These are phyloP conservation scores for Drechslerella coelobrocha DNA, from an alignment of 2,329 filamentous ascomycete genomes.

Conservation along the genomic window DNA sequence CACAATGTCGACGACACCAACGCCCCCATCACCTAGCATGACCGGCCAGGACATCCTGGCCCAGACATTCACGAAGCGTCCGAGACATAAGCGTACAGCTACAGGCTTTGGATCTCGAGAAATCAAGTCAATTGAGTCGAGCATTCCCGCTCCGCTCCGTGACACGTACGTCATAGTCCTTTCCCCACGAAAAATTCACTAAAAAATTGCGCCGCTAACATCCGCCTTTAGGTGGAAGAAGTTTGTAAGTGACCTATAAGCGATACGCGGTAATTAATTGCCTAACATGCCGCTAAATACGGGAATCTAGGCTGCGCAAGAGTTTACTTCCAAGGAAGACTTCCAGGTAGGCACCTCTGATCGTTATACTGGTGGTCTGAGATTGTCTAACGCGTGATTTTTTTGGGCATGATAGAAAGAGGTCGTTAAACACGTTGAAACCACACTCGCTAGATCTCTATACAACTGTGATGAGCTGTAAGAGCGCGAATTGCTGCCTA, in stretches of 20 bases:
- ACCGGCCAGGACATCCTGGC: slow-evolving; percentile 65
- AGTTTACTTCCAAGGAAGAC: slow-evolving; percentile 54
- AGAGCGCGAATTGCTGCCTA: slow-evolving; percentile 46
- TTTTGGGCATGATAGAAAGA: slow-evolving; percentile 66
- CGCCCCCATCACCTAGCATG: slow-evolving; percentile 52
- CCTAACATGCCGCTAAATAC: background rate
- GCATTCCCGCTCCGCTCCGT: slow-evolving; percentile 54
- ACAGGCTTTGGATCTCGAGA: slow-evolving; percentile 90
- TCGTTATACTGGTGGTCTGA: background rate
- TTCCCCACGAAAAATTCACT: background rate
- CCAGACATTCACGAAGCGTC: slow-evolving; percentile 79
- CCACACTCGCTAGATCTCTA: slow-evolving; percentile 89
- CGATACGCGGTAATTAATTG: slow-evolving; percentile 3
- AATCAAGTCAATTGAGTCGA: slow-evolving; percentile 83
- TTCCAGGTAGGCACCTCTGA: slow-evolving; percentile 52
- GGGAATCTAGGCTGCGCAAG: slow-evolving; percentile 51
- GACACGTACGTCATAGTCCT: slow-evolving; percentile 52
- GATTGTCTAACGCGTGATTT: slow-evolving; percentile 14
- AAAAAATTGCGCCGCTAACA: slow-evolving; percentile 32
- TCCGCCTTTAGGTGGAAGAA: slow-evolving; percentile 53
- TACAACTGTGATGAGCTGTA: slow-evolving; percentile 94
- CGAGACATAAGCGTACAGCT: slow-evolving; percentile 96
- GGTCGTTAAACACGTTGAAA: slow-evolving; percentile 92
- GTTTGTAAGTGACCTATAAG: slow-evolving; percentile 52
- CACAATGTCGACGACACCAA: slow-evolving; percentile 51